phyloP scores from a whole-genome alignment of 2,329 filamentous ascomycete species.

The Colletotrichum neosansevieriae region DNA sequence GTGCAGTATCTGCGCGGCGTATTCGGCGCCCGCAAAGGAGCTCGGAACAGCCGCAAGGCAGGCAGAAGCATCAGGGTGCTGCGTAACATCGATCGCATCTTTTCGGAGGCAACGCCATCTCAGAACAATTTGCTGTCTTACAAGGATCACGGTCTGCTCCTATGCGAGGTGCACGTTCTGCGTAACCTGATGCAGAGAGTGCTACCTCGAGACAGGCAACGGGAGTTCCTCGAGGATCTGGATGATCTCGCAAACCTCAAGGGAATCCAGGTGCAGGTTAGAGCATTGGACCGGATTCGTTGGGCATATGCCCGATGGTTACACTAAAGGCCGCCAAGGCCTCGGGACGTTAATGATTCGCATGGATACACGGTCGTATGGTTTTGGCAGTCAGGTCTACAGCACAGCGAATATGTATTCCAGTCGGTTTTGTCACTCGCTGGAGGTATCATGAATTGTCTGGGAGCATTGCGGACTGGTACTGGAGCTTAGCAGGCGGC shows the following conservation, averaged over 20 bases:
- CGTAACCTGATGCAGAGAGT: conserved; percentile 75
- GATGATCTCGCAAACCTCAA: conserved; percentile 87
- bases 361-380: conserved; percentile 34
- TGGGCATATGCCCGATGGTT: conserved; percentile 92
- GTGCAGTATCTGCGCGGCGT: conserved; percentile 77
- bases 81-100: conserved; percentile 87
- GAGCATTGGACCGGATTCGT: conserved; percentile 83
- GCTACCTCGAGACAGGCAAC: conserved; percentile 80
- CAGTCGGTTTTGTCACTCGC: conserved; percentile 30
- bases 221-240: conserved; percentile 90
- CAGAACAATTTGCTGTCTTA: conserved; percentile 84
- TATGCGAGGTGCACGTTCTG: conserved; percentile 90
- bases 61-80: conserved; percentile 81
- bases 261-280: conserved; percentile 81
- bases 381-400: conserved; percentile 37
- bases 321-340: conserved; percentile 44
- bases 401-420: conserved; percentile 33
- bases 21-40: conserved; percentile 78
- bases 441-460: conserved; percentile 35
- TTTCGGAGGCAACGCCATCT: conserved; percentile 76
- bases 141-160: conserved; percentile 89
- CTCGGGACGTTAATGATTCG: conserved; percentile 33
- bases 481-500: conserved; percentile 39
- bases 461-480: conserved; percentile 36
- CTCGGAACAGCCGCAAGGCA: conserved; percentile 73